Base-by-base conservation (phyloP, 2,329 filamentous ascomycete species). In the Remersonia thermophila region DNA sequence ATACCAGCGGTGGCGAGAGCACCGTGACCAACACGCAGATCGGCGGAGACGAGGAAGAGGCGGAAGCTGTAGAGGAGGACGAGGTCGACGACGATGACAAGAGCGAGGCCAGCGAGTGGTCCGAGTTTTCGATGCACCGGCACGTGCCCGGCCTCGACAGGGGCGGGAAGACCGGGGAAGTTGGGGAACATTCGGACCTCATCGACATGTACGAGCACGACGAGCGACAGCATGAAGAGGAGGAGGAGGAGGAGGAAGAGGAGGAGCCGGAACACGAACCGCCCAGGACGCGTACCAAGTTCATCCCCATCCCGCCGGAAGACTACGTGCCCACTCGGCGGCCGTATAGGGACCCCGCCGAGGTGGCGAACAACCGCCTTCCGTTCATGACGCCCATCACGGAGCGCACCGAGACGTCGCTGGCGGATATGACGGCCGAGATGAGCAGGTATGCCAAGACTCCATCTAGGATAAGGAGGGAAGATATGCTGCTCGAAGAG, bases 361-460 rank as follows among this genome's bases (percentile, higher is more conserved):
- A 86, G 55, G 69, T 80, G 57, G 85, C 86, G 41, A 93, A 95
- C 52, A 94, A 87, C 58, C 80, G 87, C 37, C 67, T 96, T 8
- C 91, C 89, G 3, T 98, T 96, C 56, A 96, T 98, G 91, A 98
- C 91, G 0, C 91, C 91, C 2, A 98, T 98, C 47, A 89, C 91
- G 1, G 91, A 98, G 58, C 79, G 85, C 50, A 98, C 91, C 0
- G 91, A 98, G 58, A 82, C 79, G 9, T 95, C 87, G 1, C 62
- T 96, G 4, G 13, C 27, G 11, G 80, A 80, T 26, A 60, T 80
- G 29, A 71, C 73, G 4, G 76, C 72, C 37, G 65, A 65, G 47
- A 71, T 72, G 55, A 69, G 70, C 46, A 71, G 71, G 56, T 69
- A 68, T 36, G 69, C 75, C 33, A 93, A 91, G 59, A 93, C 85